Evolutionary conservation across 2,329 filamentous ascomycete genomes (phyloP).

Genomic region (Colletotrichum endophyticum): DNA sequence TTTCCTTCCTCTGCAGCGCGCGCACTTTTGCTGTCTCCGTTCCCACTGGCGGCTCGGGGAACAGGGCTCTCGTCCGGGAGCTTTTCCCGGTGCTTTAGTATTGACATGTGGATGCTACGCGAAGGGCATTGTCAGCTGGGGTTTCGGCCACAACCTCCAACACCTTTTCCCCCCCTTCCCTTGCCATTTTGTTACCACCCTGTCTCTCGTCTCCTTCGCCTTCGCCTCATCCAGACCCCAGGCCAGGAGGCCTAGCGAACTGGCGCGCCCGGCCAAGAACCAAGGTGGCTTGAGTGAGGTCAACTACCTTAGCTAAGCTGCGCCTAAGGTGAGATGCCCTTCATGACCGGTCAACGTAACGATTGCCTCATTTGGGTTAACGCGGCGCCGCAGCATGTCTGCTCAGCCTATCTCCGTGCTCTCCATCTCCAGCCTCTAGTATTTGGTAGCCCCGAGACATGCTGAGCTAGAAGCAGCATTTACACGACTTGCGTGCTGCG

Average conservation of each 20-base stretch:
- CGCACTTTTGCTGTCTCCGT: background rate
- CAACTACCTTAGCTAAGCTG: slow-evolving; percentile 3
- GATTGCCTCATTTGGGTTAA: slow-evolving; percentile 16
- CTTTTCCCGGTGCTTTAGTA: background rate
- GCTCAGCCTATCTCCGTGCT: background rate
- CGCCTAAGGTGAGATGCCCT: background rate
- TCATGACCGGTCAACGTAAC: slow-evolving; percentile 10
- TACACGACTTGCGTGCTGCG: background rate
- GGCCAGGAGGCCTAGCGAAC: background rate
- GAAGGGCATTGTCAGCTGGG: background rate
- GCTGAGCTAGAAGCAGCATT: background rate
- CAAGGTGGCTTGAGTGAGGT: background rate
- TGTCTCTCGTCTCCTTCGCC: background rate
- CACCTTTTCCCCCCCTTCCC: background rate
- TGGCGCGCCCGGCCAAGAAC: background rate
- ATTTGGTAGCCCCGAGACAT: background rate
- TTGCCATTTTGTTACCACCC: background rate
- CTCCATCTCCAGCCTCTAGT: background rate
- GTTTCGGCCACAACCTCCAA: background rate
- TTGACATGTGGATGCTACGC: slow-evolving; percentile 5
- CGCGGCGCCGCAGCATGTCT: background rate
- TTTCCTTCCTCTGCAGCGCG: background rate
- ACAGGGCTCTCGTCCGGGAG: slow-evolving; percentile 2
- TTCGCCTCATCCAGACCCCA: background rate
- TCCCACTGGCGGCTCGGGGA: background rate